Percentiles rank a stretch among this genome's conserved stretches.
phyloP scores from a whole-genome alignment of 805 yeast species.

The Pichia occidentalis region DNA sequence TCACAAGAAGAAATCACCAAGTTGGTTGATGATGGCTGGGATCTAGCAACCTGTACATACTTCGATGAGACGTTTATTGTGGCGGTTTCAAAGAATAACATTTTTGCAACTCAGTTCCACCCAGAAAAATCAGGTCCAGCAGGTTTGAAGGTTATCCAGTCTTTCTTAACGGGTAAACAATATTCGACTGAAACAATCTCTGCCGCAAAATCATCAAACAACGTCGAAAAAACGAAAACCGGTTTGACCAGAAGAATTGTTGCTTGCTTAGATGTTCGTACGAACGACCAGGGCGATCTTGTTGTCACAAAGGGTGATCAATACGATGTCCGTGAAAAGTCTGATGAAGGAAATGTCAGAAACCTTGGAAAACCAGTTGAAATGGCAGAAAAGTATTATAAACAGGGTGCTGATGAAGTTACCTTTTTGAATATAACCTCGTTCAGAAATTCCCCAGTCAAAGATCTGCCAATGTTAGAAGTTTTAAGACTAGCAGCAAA shows the following conservation, averaged over 20 bases:
- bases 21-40: slow-evolving; percentile 46
- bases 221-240: slow-evolving; percentile 25
- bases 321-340: slow-evolving; percentile 88
- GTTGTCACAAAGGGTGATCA: slow-evolving; percentile 99
- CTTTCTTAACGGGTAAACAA: slow-evolving; percentile 54
- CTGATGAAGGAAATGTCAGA: slow-evolving; percentile 54
- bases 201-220: neutral
- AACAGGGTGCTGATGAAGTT: slow-evolving; percentile 96
- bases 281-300: slow-evolving; percentile 89
- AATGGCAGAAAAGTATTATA: slow-evolving; percentile 81
- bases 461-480: slow-evolving; percentile 92
- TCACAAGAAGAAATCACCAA: slow-evolving; percentile 30
- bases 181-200: neutral
- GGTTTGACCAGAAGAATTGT: slow-evolving; percentile 88
- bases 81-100: slow-evolving; percentile 66
- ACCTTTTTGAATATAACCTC: slow-evolving; percentile 94
- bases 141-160: slow-evolving; percentile 69
- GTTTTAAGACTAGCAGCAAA: slow-evolving; percentile 78
- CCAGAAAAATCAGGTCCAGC: slow-evolving; percentile 97
- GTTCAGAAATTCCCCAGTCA: slow-evolving; percentile 87
- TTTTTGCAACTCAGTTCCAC: slow-evolving; percentile 96
- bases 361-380: slow-evolving; percentile 96
- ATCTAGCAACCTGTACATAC: slow-evolving; percentile 63
- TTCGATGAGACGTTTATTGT: slow-evolving; percentile 79
- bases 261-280: slow-evolving; percentile 95